phyloP scores from a whole-genome alignment of 768 basidiomycete genomes.

The Serpula lacrymans region DNA sequence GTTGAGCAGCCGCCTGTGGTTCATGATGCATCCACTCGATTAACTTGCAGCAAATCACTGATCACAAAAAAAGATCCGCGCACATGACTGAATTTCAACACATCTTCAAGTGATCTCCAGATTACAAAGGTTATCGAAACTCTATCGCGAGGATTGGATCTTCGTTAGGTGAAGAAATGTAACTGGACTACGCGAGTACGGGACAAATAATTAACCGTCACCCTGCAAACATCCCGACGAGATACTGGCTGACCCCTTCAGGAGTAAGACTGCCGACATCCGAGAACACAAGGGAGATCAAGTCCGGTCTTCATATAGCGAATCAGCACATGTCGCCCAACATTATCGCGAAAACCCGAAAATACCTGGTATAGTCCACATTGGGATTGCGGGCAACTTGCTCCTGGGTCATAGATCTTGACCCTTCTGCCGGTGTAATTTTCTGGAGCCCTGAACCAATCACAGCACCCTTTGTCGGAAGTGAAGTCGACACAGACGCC shows the following conservation, averaged over 20 bases:
- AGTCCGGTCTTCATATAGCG: conserved; percentile 66
- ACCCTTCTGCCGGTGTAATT: conserved; percentile 2
- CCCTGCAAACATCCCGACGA: conserved; percentile 92
- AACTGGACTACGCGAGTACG: not conserved
- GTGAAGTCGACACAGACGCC: conserved; percentile 16
- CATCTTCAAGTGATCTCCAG: conserved; percentile 16
- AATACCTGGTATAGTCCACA: conserved; percentile 90
- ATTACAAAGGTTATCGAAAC: conserved; percentile 34
- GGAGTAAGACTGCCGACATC: conserved; percentile 93
- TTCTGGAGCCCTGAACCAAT: conserved; percentile 5
- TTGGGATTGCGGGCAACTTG: conserved; percentile 81
- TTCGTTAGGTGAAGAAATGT: conserved; percentile 1
- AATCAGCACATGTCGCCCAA: conserved; percentile 21
- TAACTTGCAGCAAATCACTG: conserved; percentile 10
- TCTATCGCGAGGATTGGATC: conserved; percentile 21
- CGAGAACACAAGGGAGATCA: conserved; percentile 91
- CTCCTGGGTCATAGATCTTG: conserved; percentile 64
- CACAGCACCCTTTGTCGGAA: conserved; percentile 5
- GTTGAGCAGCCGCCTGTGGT: conserved; percentile 6
- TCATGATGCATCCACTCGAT: conserved; percentile 10
- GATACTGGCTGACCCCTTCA: conserved; percentile 90
- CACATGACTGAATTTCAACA: conserved; percentile 13
- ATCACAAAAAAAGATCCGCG: conserved; percentile 13
- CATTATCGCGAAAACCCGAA: conserved; percentile 9
- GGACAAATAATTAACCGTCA: conserved; percentile 27